phyloP scores from a whole-genome alignment of 1,284 basidiomycete genomes.

The Cryptococcus floricola region DNA sequence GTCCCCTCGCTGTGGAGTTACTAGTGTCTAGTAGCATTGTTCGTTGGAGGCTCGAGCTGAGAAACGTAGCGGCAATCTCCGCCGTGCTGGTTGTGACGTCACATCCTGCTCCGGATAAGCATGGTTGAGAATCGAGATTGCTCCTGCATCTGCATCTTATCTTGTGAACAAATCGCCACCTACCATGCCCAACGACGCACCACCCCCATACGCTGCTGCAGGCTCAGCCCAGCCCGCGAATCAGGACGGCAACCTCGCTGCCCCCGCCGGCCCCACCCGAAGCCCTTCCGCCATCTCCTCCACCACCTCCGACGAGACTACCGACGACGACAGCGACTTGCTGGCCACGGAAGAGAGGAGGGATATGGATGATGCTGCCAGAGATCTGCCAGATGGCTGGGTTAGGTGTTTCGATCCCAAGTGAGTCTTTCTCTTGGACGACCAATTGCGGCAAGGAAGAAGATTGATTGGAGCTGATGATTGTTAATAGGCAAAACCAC shows the following conservation, averaged over 20 bases:
- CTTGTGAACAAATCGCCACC: too few relatives aligned
- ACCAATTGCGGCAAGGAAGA: not conserved
- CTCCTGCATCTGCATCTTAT: too few relatives aligned
- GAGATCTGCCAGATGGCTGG: slow-evolving; percentile 44
- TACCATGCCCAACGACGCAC: too few relatives aligned
- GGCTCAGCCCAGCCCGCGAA: too few relatives aligned
- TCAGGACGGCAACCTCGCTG: not conserved
- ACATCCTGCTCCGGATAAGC: too few relatives aligned
- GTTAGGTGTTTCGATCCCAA: slow-evolving; percentile 43
- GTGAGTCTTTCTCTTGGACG: slow-evolving; percentile 13
- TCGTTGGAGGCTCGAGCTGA: too few relatives aligned
- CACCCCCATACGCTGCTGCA: too few relatives aligned
- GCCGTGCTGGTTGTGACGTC: too few relatives aligned
- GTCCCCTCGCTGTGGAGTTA: too few relatives aligned
- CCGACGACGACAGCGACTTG: slow-evolving; percentile 9
- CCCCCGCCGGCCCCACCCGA: slow-evolving; percentile 12
- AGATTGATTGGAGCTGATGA: not conserved
- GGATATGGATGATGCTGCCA: slow-evolving; percentile 38
- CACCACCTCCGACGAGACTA: slow-evolving; percentile 15
- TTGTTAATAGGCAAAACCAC: slow-evolving; percentile 28
- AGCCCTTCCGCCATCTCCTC: slow-evolving; percentile 21
- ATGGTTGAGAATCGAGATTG: too few relatives aligned
- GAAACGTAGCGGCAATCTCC: too few relatives aligned
- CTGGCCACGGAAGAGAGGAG: slow-evolving; percentile 13
- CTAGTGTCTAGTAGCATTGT: too few relatives aligned